Evolutionary conservation across 768 basidiomycete genomes (phyloP), one percentile per base, ranked within the genome.

Genomic region (Pilatotrama ljubarskyi): DNA sequence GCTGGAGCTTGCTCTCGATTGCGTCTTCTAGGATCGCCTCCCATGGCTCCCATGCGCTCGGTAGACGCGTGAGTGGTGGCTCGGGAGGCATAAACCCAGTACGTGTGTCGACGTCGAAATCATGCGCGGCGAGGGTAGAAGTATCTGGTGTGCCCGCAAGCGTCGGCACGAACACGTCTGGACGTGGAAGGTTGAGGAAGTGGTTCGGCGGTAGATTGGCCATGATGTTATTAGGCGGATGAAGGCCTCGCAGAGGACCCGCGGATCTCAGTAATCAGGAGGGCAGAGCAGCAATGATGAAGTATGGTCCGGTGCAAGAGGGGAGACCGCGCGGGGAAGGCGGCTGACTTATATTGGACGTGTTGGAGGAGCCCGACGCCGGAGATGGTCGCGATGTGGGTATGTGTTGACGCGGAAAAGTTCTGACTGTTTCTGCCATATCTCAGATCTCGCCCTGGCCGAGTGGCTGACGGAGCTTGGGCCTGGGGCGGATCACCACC

Each of bases 11-110:
- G 35, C 67, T 62, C 1, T 66, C 65, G 63, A 81, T 73, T 5
- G 84, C 88, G 15, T 70, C 75, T 50, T 82, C 84, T 2, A 88
- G 80, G 18, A 72, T 69, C 10, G 68, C 71, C 70, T 96, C 93
- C 94, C 92, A 98, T 44, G 75, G 68, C 43, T 84, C 86, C 83
- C 85, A 96, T 55, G 74, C 70, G 0, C 40, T 57, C 0, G 87
- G 85, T 1, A 96, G 79, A 20, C 88, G 82, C 7, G 74, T 65
- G 0, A 88, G 71, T 1, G 94, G 94, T 0, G 85, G 82, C 14
- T 84, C 78, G 0, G 90, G 87, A 2, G 95, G 91, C 84, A 98
- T 88, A 73, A 98, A 98, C 0, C 96, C 95, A 0, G 93, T 93
- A 15, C 85, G 79, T 10, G 88, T 87, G 71, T 95, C 93, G 60